Percentiles rank a stretch among this genome's conserved stretches.
Evolutionary conservation across 768 basidiomycete genomes (phyloP).

Genomic region (Hygrophorus pudorinus): DNA sequence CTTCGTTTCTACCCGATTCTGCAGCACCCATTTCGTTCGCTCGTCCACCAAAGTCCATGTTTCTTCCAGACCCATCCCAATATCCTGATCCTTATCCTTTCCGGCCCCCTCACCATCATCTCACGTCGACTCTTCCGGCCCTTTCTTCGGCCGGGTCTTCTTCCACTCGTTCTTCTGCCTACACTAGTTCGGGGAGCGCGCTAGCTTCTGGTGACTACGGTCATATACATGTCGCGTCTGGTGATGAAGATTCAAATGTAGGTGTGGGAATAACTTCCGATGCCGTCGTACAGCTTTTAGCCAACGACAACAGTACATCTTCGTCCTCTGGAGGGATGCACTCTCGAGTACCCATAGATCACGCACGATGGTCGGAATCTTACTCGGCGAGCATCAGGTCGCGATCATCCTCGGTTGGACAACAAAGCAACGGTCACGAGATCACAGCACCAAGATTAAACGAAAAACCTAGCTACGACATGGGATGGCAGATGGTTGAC

Average conservation of each 20-base stretch:
- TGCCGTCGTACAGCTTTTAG: conserved; percentile 50
- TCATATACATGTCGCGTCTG: conserved; percentile 56
- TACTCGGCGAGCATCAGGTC: conserved; percentile 57
- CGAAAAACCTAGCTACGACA: conserved; percentile 66
- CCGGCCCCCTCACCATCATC: conserved; percentile 38
- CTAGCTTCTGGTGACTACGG: conserved; percentile 50
- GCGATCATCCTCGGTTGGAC: conserved; percentile 58
- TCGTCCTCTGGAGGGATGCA: conserved; percentile 33
- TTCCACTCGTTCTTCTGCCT: conserved; percentile 70
- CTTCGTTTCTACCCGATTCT: conserved; percentile 23
- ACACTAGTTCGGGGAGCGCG: conserved; percentile 62
- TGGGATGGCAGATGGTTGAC: conserved; percentile 65
- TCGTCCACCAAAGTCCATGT: conserved; percentile 29
- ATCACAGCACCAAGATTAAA: conserved; percentile 34
- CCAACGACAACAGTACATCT: conserved; percentile 36
- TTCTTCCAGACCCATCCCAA: conserved; percentile 52
- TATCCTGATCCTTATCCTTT: conserved; percentile 69
- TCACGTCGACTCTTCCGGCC: conserved; percentile 39
- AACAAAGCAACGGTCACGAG: conserved; percentile 35
- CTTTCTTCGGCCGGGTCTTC: conserved; percentile 67
- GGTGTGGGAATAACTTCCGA: conserved; percentile 58
- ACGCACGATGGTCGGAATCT: conserved; percentile 63
- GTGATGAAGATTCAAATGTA: conserved; percentile 44
- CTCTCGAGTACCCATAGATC: conserved; percentile 48
- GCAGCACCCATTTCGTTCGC: conserved; percentile 20